Percentiles rank a stretch among this genome's conserved stretches.
Evolutionary conservation across 2,329 filamentous ascomycete genomes (phyloP).

Genomic region (Penicillium sp.): DNA sequence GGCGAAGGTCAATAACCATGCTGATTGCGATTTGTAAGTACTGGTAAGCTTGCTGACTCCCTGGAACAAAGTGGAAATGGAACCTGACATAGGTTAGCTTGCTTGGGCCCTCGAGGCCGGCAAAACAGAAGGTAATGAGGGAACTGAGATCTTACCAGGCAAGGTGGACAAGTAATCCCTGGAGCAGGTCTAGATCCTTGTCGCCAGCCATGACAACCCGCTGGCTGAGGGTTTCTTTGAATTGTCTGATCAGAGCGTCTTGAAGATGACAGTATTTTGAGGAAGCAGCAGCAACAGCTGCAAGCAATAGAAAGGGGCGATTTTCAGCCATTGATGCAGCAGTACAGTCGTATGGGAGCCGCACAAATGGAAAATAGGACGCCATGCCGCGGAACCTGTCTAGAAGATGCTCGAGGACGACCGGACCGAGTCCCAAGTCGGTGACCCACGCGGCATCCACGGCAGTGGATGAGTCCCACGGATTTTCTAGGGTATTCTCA

Average conservation of each 20-base stretch:
- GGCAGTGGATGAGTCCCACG: not conserved
- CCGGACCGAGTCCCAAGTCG: not conserved
- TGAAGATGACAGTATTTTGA: conserved; percentile 11
- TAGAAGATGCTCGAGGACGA: conserved; percentile 14
- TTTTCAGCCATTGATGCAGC: conserved; percentile 19
- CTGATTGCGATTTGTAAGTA: conserved; percentile 25
- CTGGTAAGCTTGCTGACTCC: conserved; percentile 23
- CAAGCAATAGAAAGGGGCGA: conserved; percentile 21
- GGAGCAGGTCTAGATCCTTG: conserved; percentile 30
- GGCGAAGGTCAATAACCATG: conserved; percentile 21
- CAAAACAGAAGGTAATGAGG: not conserved
- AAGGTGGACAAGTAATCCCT: conserved; percentile 30
- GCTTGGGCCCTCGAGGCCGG: too few species aligned
- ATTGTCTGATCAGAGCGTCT: not conserved
- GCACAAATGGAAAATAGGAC: conserved; percentile 19
- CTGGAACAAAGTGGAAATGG: conserved; percentile 21
- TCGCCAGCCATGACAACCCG: conserved; percentile 10
- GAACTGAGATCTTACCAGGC: conserved; percentile 20
- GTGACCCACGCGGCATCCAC: not conserved
- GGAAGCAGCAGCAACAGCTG: conserved; percentile 18
- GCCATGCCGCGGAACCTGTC: conserved; percentile 17
- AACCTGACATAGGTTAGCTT: conserved; percentile 15
- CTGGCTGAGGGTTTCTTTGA: not conserved
- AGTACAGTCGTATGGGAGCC: conserved; percentile 10
- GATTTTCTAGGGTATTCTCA: not conserved